Conservation (phyloP, 345 rosid species). For the Hirschfeldia incana region DNA sequence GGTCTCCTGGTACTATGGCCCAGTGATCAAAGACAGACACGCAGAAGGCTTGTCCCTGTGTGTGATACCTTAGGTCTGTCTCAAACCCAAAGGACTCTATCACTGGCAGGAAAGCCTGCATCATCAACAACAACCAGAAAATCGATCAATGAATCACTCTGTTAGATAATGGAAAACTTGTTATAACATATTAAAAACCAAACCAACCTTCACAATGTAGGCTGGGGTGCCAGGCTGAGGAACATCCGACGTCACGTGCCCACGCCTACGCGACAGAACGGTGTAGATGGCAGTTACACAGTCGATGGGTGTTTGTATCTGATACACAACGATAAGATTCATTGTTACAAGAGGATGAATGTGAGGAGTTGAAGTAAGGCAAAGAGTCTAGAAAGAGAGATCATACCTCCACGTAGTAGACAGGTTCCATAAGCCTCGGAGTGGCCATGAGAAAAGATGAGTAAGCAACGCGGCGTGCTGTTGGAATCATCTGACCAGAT, state of each 20-base stretch:
- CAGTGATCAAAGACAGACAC: constrained; percentile 82
- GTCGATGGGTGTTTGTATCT: constrained; percentile 98
- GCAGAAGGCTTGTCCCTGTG: constrained; percentile 92
- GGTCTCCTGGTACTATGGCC: constrained; percentile 94
- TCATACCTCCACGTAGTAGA: constrained; percentile 92
- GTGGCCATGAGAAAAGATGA: constrained; percentile 97
- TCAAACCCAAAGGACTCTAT: constrained; percentile 93
- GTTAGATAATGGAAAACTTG: not conserved
- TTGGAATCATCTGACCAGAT: constrained; percentile 98
- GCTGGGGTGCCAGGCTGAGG: constrained; percentile 99
- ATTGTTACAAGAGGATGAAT: not conserved
- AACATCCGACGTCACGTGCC: constrained; percentile 94
- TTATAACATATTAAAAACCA: not conserved
- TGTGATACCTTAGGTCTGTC: constrained; percentile 85
- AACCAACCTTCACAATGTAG: constrained; percentile 71
- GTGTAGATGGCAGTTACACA: constrained; percentile 96
- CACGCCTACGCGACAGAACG: constrained; percentile 90
- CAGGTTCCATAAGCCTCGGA: constrained; percentile 98
- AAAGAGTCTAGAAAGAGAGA: constrained; percentile 9
- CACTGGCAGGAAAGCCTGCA: constrained; percentile 70
- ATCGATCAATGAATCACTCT: not conserved
- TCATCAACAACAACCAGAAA: not conserved
- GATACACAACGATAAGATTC: constrained; percentile 31
- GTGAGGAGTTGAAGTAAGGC: not conserved
- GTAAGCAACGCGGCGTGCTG: constrained; percentile 89